phyloP scores from a whole-genome alignment of 75 land plant species.

The Selaginella moellendorffii region DNA sequence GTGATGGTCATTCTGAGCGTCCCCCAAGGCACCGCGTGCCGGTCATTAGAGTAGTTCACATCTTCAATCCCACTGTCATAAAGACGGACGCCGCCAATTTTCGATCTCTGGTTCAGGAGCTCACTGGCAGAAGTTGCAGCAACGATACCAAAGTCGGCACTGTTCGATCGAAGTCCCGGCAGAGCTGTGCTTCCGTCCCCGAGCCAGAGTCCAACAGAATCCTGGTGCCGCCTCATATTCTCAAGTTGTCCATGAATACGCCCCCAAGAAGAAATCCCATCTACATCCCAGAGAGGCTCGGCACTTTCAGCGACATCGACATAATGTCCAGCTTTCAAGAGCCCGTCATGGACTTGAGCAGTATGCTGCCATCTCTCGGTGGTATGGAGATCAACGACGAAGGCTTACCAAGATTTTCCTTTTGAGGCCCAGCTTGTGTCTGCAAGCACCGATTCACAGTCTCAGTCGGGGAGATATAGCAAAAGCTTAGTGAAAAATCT shows the following conservation, averaged over 20 bases:
- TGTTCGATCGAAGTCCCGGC: background rate
- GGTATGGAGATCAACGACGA: background rate
- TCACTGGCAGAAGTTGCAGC: constrained; percentile 39
- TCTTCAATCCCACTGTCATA: constrained; percentile 65
- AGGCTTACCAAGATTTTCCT: too few relatives aligned
- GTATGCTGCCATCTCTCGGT: background rate
- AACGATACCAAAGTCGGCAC: background rate
- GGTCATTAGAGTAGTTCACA: constrained; percentile 51
- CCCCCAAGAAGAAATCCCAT: background rate
- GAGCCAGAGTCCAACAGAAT: background rate
- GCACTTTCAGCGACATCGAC: background rate
- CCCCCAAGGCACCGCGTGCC: background rate
- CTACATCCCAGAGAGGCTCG: background rate
- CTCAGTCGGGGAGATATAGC: too few relatives aligned
- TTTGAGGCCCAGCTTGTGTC: too few relatives aligned
- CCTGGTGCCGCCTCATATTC: too few relatives aligned
- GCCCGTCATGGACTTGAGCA: background rate
- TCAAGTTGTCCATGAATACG: too few relatives aligned
- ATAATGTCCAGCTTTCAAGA: background rate
- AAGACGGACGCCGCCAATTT: constrained; percentile 71
- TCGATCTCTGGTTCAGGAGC: constrained; percentile 59
- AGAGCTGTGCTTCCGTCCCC: background rate
- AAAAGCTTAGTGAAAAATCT: too few relatives aligned
- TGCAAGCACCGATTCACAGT: too few relatives aligned
- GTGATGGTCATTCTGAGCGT: too few relatives aligned